These are phyloP conservation scores for Funneliformis caledonium DNA, from an alignment of 371 early-diverging fungal species.

Conservation along the genomic window DNA sequence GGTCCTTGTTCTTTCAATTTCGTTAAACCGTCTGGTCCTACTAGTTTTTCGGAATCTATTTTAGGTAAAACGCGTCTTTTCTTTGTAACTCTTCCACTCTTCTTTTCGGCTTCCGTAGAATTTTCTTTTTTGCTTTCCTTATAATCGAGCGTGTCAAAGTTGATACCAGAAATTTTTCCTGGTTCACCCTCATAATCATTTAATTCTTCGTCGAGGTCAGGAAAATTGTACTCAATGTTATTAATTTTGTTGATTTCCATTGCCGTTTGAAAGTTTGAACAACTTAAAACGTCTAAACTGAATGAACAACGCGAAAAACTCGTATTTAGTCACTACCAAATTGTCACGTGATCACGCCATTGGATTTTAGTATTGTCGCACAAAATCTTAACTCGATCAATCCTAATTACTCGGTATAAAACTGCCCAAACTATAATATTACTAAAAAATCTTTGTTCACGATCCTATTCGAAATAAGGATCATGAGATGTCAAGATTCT, in stretches of 20 bases:
- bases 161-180: background rate
- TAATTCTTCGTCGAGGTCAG: background rate
- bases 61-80: background rate
- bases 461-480: too few relatives aligned
- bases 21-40: background rate
- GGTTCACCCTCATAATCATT: background rate
- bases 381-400: too few relatives aligned
- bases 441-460: too few relatives aligned
- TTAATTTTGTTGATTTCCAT: background rate
- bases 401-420: too few relatives aligned
- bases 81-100: background rate
- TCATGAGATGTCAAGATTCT: too few relatives aligned
- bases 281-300: too few relatives aligned
- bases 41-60: background rate
- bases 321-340: too few relatives aligned
- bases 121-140: background rate
- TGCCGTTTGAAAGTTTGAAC: too few relatives aligned
- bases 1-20: background rate
- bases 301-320: too few relatives aligned
- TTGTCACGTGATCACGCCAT: too few relatives aligned
- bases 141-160: background rate
- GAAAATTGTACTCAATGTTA: background rate
- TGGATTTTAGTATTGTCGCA: too few relatives aligned
- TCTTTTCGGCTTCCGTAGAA: background rate
- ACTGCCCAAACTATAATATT: too few relatives aligned